Evolutionary conservation across 176 grass and related monocot species (phyloP).

Genomic region (Oryza brachyantha): DNA sequence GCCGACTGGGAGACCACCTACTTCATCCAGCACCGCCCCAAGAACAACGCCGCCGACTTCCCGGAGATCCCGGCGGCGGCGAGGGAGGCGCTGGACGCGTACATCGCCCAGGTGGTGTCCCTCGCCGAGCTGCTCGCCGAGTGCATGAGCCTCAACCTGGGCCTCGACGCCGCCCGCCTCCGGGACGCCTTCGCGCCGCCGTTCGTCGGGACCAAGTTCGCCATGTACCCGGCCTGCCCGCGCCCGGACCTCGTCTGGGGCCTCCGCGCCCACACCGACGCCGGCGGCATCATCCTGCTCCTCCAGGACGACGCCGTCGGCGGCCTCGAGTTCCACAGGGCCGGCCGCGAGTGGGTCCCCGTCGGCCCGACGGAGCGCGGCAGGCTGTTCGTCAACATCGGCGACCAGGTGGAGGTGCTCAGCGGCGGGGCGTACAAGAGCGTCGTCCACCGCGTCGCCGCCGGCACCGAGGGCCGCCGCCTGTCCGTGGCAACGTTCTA

Average conservation of each 20-base stretch:
- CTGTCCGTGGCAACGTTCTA: conserved; percentile 92
- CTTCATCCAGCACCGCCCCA: conserved; percentile 67
- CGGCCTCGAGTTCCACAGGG: conserved; percentile 70
- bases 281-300: conserved; percentile 90
- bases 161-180: conserved; percentile 41
- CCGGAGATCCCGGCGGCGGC: conserved; percentile 37
- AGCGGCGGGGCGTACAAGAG: conserved; percentile 76
- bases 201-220: conserved; percentile 87
- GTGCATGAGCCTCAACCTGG: conserved; percentile 63
- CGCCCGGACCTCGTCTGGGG: conserved; percentile 58
- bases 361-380: conserved; percentile 36
- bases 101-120: conserved; percentile 44
- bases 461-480: conserved; percentile 30
- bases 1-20: conserved; percentile 83
- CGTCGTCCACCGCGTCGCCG: conserved; percentile 62
- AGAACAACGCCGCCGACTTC: conserved; percentile 32
- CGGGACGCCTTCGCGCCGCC: conserved; percentile 58
- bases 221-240: conserved; percentile 76
- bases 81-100: conserved; percentile 56
- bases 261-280: conserved; percentile 86
- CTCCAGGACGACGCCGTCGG: conserved; percentile 77
- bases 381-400: conserved; percentile 79
- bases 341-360: conserved; percentile 51
- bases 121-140: conserved; percentile 62
- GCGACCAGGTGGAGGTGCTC: conserved; percentile 85